These are phyloP conservation scores for Coemansia sp. DNA, from an alignment of 192 early-diverging fungal species.

Conservation along the genomic window DNA sequence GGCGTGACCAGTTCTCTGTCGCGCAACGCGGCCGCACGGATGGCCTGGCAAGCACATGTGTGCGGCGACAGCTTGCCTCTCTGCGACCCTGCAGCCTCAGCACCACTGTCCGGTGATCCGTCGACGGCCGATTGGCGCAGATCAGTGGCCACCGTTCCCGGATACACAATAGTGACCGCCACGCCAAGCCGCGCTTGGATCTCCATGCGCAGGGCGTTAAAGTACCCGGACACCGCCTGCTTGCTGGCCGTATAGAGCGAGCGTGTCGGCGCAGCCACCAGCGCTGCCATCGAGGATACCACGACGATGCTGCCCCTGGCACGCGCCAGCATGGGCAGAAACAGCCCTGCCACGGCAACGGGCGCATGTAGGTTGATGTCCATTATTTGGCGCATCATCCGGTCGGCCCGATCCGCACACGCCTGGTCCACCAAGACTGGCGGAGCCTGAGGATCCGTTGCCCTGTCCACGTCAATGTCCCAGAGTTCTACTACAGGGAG, in stretches of 20 bases:
- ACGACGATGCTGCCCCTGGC: slow-evolving; percentile 62
- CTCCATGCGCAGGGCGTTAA: slow-evolving; percentile 81
- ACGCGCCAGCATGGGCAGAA: slow-evolving; percentile 58
- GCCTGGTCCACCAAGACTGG: slow-evolving; percentile 2
- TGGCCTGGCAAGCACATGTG: slow-evolving; percentile 64
- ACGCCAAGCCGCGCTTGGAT: slow-evolving; percentile 59
- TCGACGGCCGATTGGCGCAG: slow-evolving; percentile 71
- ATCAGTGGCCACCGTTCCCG: slow-evolving; percentile 77
- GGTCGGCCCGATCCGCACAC: slow-evolving; percentile 30
- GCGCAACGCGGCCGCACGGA: slow-evolving; percentile 56
- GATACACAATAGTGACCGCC: slow-evolving; percentile 67
- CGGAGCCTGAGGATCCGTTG: slow-evolving; percentile 2
- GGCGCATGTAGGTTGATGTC: slow-evolving; percentile 66
- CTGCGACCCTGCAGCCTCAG: slow-evolving; percentile 35
- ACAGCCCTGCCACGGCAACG: slow-evolving; percentile 52
- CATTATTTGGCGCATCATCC: slow-evolving; percentile 55
- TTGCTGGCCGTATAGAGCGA: slow-evolving; percentile 79
- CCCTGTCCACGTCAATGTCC: slow-evolving; percentile 25
- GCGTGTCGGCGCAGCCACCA: slow-evolving; percentile 72
- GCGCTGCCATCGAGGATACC: slow-evolving; percentile 75
- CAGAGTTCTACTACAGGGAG: slow-evolving; percentile 66
- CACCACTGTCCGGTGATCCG: background rate
- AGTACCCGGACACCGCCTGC: slow-evolving; percentile 81
- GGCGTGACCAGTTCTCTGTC: slow-evolving; percentile 69
- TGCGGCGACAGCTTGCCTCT: slow-evolving; percentile 64